Conservation (phyloP, 1,284 basidiomycete genomes). For the Inonotus obliquus region DNA sequence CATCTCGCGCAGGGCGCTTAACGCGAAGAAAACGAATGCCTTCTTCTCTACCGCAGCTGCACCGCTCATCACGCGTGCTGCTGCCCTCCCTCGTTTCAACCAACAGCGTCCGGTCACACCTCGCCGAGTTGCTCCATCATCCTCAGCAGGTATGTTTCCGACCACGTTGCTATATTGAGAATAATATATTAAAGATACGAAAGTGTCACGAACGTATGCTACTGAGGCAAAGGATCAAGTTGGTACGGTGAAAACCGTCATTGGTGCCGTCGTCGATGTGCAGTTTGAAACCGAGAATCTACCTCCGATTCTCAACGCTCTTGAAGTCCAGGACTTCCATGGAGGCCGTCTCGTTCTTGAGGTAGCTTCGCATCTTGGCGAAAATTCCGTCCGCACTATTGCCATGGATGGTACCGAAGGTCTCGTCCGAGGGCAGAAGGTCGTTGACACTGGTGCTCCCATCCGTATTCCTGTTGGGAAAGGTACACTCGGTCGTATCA, state of each 20-base stretch:
- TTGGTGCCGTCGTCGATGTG: constrained; percentile 99
- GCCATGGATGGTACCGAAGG: constrained; percentile 99
- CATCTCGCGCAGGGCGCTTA: constrained; percentile 75
- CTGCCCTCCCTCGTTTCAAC: constrained; percentile 35
- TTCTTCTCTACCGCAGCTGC: constrained; percentile 68
- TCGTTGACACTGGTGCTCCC: constrained; percentile 93
- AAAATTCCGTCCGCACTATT: constrained; percentile 97
- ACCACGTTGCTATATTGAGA: constrained; percentile 12
- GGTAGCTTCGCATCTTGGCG: constrained; percentile 96
- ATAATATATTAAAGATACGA: constrained; percentile 22
- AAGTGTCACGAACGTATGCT: constrained; percentile 80
- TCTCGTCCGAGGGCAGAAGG: constrained; percentile 98
- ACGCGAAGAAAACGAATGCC: constrained; percentile 67
- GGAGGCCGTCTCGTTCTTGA: constrained; percentile 94
- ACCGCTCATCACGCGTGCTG: constrained; percentile 38
- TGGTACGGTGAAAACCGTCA: constrained; percentile 90
- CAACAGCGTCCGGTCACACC: constrained; percentile 36
- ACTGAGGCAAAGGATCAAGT: constrained; percentile 73
- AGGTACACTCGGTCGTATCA: constrained; percentile 95
- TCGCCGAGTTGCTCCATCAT: constrained; percentile 41
- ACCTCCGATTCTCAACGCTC: constrained; percentile 95
- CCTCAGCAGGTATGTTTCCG: constrained; percentile 37
- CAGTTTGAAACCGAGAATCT: constrained; percentile 90
- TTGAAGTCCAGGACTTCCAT: constrained; percentile 91
- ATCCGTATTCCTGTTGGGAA: constrained; percentile 96